Evolutionary conservation across 1,284 basidiomycete species (phyloP).

Genomic region (Pseudozyma pruni): DNA sequence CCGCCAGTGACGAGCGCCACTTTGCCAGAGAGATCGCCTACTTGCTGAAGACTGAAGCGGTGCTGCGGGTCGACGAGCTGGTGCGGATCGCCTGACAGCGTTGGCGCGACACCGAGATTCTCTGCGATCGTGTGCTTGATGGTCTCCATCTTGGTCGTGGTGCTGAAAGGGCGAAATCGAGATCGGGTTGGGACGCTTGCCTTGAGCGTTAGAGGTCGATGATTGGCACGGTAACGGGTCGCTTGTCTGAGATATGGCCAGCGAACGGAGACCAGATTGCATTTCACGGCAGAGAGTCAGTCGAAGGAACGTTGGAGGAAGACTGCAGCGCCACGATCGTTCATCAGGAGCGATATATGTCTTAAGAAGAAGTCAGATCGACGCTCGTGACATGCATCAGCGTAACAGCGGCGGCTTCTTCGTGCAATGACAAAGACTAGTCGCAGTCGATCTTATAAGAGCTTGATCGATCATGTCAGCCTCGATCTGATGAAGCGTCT

Average conservation of each 20-base stretch:
- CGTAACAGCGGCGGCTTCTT: no score
- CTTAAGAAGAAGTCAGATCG: no score
- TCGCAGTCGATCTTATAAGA: no score
- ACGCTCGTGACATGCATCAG: no score
- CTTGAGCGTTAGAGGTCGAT: no score
- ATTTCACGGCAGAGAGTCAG: not conserved
- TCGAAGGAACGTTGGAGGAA: no score
- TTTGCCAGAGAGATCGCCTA: constrained; percentile 27
- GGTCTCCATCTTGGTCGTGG: constrained; percentile 22
- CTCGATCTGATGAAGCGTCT: not conserved
- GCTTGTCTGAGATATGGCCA: not conserved
- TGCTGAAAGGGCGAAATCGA: not conserved
- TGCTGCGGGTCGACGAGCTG: constrained; percentile 23
- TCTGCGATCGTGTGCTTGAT: constrained; percentile 28
- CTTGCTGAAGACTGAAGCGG: constrained; percentile 16
- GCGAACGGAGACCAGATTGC: not conserved
- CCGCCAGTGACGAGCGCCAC: constrained; percentile 25
- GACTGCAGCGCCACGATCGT: no score
- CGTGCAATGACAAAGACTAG: no score
- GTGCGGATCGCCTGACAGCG: constrained; percentile 24
- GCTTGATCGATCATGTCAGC: not conserved
- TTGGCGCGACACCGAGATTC: constrained; percentile 27
- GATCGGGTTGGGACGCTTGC: no score
- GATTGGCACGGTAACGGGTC: not conserved
- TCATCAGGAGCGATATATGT: no score